Conservation (phyloP, 768 basidiomycete species). For the Pisolithus microcarpus region DNA sequence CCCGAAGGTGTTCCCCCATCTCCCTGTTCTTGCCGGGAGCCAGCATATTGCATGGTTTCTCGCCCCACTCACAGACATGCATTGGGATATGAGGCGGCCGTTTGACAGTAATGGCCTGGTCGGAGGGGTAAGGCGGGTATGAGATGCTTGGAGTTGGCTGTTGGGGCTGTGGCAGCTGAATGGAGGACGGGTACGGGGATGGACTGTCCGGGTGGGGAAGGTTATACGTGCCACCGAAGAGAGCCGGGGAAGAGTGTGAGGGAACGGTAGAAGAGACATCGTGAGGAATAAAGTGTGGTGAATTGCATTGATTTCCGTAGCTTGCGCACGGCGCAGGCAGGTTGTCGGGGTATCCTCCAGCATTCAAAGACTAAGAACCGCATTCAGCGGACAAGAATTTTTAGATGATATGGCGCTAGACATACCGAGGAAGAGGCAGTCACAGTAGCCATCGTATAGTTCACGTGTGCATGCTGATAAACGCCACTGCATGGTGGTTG, state of each 20-base stretch:
- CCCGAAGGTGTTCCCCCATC: conserved; percentile 22
- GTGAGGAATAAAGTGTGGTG: background rate
- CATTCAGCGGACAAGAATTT: background rate
- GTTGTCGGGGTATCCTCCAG: background rate
- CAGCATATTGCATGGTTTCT: conserved; percentile 15
- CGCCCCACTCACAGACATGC: conserved; percentile 17
- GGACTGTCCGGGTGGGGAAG: background rate
- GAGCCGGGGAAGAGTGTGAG: background rate
- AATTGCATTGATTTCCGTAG: too few relatives aligned
- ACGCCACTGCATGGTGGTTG: background rate
- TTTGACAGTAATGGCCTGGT: background rate
- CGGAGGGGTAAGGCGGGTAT: background rate
- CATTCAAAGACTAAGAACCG: background rate
- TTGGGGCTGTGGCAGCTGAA: background rate
- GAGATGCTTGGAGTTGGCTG: background rate
- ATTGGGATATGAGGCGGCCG: conserved; percentile 6
- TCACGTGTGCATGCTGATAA: background rate
- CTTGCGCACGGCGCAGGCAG: background rate
- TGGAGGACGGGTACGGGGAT: background rate
- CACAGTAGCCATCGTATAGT: background rate
- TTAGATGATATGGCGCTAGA: background rate
- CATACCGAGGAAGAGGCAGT: background rate
- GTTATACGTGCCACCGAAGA: background rate
- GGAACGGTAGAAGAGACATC: background rate
- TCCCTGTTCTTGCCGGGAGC: conserved; percentile 26